Evolutionary conservation across 805 yeast genomes (phyloP).

Genomic region (Pichia ethanolica): DNA sequence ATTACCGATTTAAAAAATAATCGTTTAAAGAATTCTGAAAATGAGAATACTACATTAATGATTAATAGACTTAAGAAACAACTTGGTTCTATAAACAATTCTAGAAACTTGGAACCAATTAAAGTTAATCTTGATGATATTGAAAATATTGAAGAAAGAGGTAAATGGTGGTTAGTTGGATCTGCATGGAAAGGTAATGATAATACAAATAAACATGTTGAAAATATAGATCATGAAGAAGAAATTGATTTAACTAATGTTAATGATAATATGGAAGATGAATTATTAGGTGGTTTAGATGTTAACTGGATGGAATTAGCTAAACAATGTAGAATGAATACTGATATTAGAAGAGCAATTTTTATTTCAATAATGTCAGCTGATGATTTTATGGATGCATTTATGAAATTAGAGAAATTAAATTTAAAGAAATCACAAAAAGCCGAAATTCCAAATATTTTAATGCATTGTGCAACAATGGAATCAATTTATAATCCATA

Average conservation of each 20-base stretch:
- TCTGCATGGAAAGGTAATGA: conserved; percentile 84
- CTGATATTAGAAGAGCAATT: conserved; percentile 89
- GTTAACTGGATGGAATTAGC: conserved; percentile 91
- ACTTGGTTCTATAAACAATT: conserved; percentile 43
- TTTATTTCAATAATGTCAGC: conserved; percentile 95
- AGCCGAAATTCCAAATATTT: conserved; percentile 77
- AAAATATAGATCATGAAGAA: conserved; percentile 1
- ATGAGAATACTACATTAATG: conserved; percentile 47
- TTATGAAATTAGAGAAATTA: conserved; percentile 71
- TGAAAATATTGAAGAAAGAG: conserved; percentile 63
- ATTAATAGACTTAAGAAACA: conserved; percentile 56
- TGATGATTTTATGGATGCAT: conserved; percentile 83
- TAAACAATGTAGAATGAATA: conserved; percentile 82
- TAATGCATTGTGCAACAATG: conserved; percentile 77
- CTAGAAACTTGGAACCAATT: conserved; percentile 59
- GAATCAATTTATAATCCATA: conserved; percentile 87
- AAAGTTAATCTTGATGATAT: conserved; percentile 83
- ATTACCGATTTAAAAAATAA: conserved; percentile 82
- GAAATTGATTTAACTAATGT: conserved; percentile 5
- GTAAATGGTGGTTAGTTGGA: conserved; percentile 99
- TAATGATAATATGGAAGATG: conserved; percentile 36
- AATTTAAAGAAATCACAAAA: conserved; percentile 73
- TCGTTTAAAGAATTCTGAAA: conserved; percentile 48
- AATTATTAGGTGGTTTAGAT: conserved; percentile 57
- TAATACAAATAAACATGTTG: not conserved